Base-by-base conservation (phyloP, 1,284 basidiomycete genomes). In the Apiotrichum brassicae region DNA sequence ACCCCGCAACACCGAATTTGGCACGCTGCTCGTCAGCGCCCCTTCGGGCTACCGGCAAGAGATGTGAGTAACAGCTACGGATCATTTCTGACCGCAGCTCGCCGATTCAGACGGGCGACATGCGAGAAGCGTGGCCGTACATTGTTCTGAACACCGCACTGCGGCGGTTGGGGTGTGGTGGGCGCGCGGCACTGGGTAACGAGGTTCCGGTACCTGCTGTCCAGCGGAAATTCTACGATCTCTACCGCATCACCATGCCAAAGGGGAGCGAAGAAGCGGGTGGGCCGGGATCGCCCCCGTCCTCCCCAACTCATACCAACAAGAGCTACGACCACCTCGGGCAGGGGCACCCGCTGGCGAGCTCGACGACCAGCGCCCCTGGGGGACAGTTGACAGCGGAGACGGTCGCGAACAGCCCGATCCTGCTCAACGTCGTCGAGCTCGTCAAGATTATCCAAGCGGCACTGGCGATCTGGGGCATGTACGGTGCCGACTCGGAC, bases 141-240 rank as follows among this genome's bases (percentile, higher is more conserved):
- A 58, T 68, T n/a, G 55, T 66, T 11, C 64, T 72, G 35, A 70
- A 65, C 46, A 72, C 70, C 4, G 66, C 60, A 25, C 52, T 72
- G 6, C 54, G 70, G 16, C 58, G 70, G 7, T 51, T 72, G 12
- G 70, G 70, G 14, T 72, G 70, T 45, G 68, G 70, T 44, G 70
- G 68, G 24, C 60, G 70, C 43, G 70, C 70, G 7, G 58, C 63
- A 0, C 61, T 72, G 58, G 66, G 66, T n/a, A 61, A 65, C 51
- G 68, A 72, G 33, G 14, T 37, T 4, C 40, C 42, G 28, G 67
- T 67, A 8, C 61, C 66, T 3, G 61, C 68, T 4, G 57, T 72
- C 12, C 61, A 66, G 32, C 61, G 67, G 20, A 72, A 72, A 49
- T 69, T 70, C 41, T 59, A 61, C 45, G 68, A 69, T 34, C 49